Base-by-base conservation (phyloP, 108 stramenopile species). In the Cyclotella cryptica region DNA sequence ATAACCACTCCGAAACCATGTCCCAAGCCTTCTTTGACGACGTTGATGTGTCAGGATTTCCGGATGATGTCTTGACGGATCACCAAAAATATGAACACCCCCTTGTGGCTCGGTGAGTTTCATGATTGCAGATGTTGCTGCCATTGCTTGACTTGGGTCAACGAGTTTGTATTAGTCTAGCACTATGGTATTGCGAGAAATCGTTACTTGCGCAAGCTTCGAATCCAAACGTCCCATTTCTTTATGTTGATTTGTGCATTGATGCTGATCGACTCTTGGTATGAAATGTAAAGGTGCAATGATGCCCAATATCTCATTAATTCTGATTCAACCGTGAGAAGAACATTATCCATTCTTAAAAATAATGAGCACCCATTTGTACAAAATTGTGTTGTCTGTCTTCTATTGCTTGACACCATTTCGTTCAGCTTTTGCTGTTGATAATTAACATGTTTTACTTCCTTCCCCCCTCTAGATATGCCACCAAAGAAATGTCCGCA, bases 401-500 rank as follows among this genome's bases (percentile, higher is more conserved):
- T 55, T 55, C 4, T 55, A 24, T 55, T 55, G 21, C n/a, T 22
- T 49, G 15, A 9, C n/a, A 49, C n/a, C 3, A n/a, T 49, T 9
- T 3, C n/a, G 6, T 49, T 1, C 47, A 49, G 2, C 47, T 49
- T 3, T 49, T n/a, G n/a, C 47, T 7, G 9, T n/a, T 45, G 9
- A 49, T 49, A n/a, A 1, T n/a, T 49, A 3, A 49, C 47, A 49
- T 9, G 9, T 49, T 49, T 49, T 49, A 49, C n/a, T 9, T n/a
- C 3, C n/a, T 21, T 27, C 45, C 19, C 26, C 57, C 52, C 27
- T 40, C 68, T 61, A 79, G 90, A 40, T 99, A 99, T 75, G 98
- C 98, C 54, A 97, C 98, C 55, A 97, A 96, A 79, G 98, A 98
- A 85, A 99, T 99, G 98, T 96, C 94, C 74, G 94, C 95, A 63